phyloP scores from a whole-genome alignment of 2,329 filamentous ascomycete species.

The Microascus cirrosus region DNA sequence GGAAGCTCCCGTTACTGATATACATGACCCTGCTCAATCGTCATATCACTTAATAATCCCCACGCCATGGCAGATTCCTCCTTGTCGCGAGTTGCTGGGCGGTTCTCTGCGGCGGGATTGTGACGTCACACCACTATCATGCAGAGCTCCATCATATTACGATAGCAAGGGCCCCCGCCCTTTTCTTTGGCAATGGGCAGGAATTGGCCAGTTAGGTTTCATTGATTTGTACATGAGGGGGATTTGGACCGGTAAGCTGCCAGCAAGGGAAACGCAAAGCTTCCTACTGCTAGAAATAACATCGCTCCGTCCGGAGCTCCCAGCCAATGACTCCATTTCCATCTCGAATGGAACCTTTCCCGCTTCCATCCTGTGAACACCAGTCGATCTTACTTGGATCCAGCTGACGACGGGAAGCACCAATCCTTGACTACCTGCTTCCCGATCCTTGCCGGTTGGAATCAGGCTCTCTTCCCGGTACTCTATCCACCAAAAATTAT shows the following conservation, averaged over 20 bases:
- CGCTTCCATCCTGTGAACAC: background rate
- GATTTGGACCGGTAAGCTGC: background rate
- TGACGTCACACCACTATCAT: background rate
- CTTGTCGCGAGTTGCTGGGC: background rate
- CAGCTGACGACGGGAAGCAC: background rate
- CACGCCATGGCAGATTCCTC: background rate
- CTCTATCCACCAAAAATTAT: too few relatives aligned
- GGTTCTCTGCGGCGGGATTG: background rate
- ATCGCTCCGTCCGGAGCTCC: background rate
- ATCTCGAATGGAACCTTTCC: background rate
- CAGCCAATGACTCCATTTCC: background rate
- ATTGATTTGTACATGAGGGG: background rate
- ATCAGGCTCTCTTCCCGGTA: too few relatives aligned
- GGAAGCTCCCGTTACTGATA: background rate
- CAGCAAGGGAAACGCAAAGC: background rate
- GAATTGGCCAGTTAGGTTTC: background rate
- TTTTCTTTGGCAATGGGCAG: background rate
- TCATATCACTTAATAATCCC: background rate
- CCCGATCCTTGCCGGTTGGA: background rate
- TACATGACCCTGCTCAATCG: background rate
- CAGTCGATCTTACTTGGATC: background rate
- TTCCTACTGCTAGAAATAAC: background rate
- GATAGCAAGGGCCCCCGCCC: background rate
- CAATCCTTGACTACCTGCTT: background rate
- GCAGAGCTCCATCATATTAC: background rate